Percentiles rank a stretch among this genome's conserved stretches.
Evolutionary conservation across 2,329 filamentous ascomycete species (phyloP).

Genomic region (Hymenoscyphus fraxineus): DNA sequence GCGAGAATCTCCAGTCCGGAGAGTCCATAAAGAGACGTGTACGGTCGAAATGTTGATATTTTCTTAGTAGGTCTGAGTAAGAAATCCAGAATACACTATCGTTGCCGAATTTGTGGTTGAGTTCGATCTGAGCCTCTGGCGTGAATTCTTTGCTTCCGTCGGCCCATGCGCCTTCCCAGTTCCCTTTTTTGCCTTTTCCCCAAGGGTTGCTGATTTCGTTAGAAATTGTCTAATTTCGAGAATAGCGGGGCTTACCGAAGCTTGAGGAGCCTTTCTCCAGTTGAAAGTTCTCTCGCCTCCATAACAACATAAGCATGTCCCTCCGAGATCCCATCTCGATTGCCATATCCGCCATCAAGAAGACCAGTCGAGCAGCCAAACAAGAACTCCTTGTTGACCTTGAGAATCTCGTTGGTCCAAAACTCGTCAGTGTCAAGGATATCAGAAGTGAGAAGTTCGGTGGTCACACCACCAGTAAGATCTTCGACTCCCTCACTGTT

Average conservation of each 20-base stretch:
- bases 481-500: conserved; percentile 51
- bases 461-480: conserved; percentile 65
- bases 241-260: conserved; percentile 36
- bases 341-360: conserved; percentile 58
- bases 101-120: conserved; percentile 56
- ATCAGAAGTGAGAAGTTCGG: conserved; percentile 66
- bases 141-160: conserved; percentile 62
- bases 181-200: conserved; percentile 45
- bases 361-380: conserved; percentile 68
- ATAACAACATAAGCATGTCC: conserved; percentile 59
- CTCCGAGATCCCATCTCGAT: conserved; percentile 55
- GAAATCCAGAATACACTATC: conserved; percentile 63
- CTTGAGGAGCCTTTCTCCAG: conserved; percentile 53
- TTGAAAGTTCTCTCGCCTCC: conserved; percentile 50
- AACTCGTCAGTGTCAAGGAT: conserved; percentile 77
- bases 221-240: neutral
- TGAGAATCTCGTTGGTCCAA: conserved; percentile 76
- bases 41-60: conserved; percentile 58
- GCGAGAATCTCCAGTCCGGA: conserved; percentile 53
- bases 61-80: conserved; percentile 58
- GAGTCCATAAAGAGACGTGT: conserved; percentile 57
- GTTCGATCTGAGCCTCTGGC: conserved; percentile 52
- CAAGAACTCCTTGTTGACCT: conserved; percentile 76
- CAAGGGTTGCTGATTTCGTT: conserved; percentile 46
- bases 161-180: conserved; percentile 56